phyloP scores from a whole-genome alignment of 2,329 filamentous ascomycete genomes.

The Talaromyces sp. region DNA sequence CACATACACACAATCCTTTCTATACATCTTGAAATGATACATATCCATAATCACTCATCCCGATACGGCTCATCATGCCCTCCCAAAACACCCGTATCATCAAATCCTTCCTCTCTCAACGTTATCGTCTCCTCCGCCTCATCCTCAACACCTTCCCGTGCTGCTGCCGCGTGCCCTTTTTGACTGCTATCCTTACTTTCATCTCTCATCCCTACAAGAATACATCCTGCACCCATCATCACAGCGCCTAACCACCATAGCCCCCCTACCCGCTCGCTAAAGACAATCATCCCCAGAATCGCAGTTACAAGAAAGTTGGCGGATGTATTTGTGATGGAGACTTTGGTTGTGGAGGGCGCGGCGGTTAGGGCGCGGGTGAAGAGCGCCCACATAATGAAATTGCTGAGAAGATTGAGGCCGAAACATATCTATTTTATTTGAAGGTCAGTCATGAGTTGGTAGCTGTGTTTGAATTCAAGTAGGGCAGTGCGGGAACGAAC shows the following conservation, averaged over 20 bases:
- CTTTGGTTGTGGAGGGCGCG: slow-evolving; percentile 58
- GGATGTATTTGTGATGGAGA: slow-evolving; percentile 62
- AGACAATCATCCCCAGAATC: slow-evolving; percentile 56
- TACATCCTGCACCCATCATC: slow-evolving; percentile 59
- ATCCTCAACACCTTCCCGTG: slow-evolving; percentile 4
- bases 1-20: neutral
- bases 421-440: slow-evolving; percentile 51
- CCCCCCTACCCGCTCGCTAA: slow-evolving; percentile 53
- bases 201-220: slow-evolving; percentile 60
- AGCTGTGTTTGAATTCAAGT: too few relatives aligned
- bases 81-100: neutral
- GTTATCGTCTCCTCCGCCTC: slow-evolving; percentile 14
- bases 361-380: slow-evolving; percentile 62
- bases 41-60: slow-evolving; percentile 2
- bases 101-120: slow-evolving; percentile 10
- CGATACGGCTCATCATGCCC: slow-evolving; percentile 5
- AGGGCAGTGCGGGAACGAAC: slow-evolving; percentile 38
- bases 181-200: slow-evolving; percentile 31
- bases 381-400: slow-evolving; percentile 62
- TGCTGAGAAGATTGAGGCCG: slow-evolving; percentile 59
- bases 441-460: slow-evolving; percentile 8
- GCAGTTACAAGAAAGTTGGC: slow-evolving; percentile 63
- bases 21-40: neutral
- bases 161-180: slow-evolving; percentile 14
- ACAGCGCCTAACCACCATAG: slow-evolving; percentile 62